Conservation (phyloP, 371 early-diverging fungal genomes). For the Batrachochytrium dendrobatidis region DNA sequence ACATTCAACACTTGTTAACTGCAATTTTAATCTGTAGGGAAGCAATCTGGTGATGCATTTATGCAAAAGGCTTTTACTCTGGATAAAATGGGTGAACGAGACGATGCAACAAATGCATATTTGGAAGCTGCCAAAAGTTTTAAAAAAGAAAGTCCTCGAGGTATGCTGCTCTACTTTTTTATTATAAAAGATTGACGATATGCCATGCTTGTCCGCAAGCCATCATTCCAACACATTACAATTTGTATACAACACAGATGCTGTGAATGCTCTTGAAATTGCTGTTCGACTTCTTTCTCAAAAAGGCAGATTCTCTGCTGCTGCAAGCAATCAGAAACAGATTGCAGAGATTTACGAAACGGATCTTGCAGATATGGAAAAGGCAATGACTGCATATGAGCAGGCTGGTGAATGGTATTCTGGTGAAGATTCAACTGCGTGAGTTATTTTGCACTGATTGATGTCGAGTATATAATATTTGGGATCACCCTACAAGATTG, state of each 20-base stretch:
- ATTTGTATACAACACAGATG: constrained; percentile 41
- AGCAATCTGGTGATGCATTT: constrained; percentile 88
- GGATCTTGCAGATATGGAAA: constrained; percentile 71
- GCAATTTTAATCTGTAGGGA: constrained; percentile 62
- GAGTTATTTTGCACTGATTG: constrained; percentile 22
- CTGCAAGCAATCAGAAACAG: constrained; percentile 88
- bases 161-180: constrained; percentile 29
- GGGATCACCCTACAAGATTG: neutral
- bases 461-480: neutral
- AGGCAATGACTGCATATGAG: constrained; percentile 81
- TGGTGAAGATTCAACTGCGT: constrained; percentile 84
- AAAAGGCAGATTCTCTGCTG: constrained; percentile 78
- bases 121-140: constrained; percentile 80
- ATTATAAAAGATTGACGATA: constrained; percentile 5
- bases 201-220: constrained; percentile 2
- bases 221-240: neutral
- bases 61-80: constrained; percentile 69
- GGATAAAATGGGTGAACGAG: constrained; percentile 55
- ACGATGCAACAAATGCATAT: constrained; percentile 78
- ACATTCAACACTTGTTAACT: too few relatives aligned
- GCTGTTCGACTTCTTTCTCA: constrained; percentile 76
- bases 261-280: constrained; percentile 59
- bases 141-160: constrained; percentile 74
- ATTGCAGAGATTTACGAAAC: constrained; percentile 89
- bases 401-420: constrained; percentile 84